Conservation (phyloP, 2,329 filamentous ascomycete genomes). For the Cordyceps cateniannulata region DNA sequence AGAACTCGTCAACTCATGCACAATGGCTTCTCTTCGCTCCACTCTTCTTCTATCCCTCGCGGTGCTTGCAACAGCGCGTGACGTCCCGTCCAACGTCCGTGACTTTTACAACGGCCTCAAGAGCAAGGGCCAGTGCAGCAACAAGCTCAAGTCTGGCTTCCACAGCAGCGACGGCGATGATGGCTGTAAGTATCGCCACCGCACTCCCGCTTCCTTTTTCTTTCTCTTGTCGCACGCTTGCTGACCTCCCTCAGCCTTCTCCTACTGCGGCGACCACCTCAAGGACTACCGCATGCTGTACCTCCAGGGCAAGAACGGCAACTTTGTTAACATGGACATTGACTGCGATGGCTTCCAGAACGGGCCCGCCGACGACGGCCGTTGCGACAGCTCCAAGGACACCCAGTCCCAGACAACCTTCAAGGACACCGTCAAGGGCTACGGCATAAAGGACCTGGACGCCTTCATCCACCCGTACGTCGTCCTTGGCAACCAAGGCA, state of each 20-base stretch:
- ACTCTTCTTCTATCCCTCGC: slow-evolving; percentile 20
- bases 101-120: slow-evolving; percentile 35
- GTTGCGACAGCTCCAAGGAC: slow-evolving; percentile 37
- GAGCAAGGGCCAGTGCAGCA: slow-evolving; percentile 30
- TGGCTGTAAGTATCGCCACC: slow-evolving; percentile 25
- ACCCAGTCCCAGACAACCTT: slow-evolving; percentile 44
- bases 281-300: slow-evolving; percentile 38
- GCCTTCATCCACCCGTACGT: slow-evolving; percentile 41
- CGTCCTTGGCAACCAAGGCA: slow-evolving; percentile 39
- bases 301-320: slow-evolving; percentile 34
- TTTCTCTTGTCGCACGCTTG: too few relatives aligned
- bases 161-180: slow-evolving; percentile 31
- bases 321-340: slow-evolving; percentile 50
- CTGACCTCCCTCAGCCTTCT: background rate
- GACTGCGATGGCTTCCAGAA: slow-evolving; percentile 49
- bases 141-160: slow-evolving; percentile 33
- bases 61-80: slow-evolving; percentile 21
- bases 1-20: background rate
- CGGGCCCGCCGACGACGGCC: slow-evolving; percentile 33
- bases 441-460: slow-evolving; percentile 34
- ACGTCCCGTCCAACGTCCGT: slow-evolving; percentile 35
- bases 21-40: slow-evolving; percentile 16
- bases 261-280: slow-evolving; percentile 42
- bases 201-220: too few relatives aligned
- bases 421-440: slow-evolving; percentile 29